phyloP scores from a whole-genome alignment of 345 rosid genomes.

The Eucalyptus regnans region DNA sequence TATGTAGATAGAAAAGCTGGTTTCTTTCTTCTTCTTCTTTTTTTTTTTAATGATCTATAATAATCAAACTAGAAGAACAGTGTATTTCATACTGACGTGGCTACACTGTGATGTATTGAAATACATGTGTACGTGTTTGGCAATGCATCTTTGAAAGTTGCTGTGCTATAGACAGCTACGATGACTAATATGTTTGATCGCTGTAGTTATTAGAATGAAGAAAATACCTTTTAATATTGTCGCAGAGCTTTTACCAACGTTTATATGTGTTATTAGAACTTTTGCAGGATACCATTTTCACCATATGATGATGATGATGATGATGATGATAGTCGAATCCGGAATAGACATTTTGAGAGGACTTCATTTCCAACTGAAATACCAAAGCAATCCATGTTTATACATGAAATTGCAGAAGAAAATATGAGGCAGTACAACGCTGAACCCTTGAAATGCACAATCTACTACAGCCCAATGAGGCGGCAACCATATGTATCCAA shows the following conservation, averaged over 20 bases:
- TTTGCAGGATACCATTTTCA: too few relatives aligned
- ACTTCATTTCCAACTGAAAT: background rate
- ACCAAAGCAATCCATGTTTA: background rate
- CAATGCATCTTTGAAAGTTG: background rate
- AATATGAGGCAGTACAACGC: background rate
- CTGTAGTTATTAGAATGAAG: background rate
- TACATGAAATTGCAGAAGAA: background rate
- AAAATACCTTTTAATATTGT: background rate
- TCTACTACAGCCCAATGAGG: background rate
- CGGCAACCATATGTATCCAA: slow-evolving; percentile 7
- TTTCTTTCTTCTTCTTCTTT: too few relatives aligned
- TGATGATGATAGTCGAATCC: background rate
- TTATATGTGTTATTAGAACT: background rate
- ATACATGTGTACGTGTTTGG: background rate
- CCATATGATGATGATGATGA: too few relatives aligned
- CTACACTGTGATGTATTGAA: too few relatives aligned
- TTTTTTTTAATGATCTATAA: background rate
- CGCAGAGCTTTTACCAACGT: too few relatives aligned
- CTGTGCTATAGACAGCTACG: background rate
- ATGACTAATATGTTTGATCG: background rate
- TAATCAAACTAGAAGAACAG: background rate
- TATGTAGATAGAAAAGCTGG: rapidly evolving
- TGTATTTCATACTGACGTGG: background rate
- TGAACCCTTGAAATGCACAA: background rate
- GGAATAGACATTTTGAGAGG: background rate